A percentile compares a stretch with the other conserved stretches of the same genome.
Conservation (phyloP, 768 basidiomycete genomes). For the Lactarius psammicola region DNA sequence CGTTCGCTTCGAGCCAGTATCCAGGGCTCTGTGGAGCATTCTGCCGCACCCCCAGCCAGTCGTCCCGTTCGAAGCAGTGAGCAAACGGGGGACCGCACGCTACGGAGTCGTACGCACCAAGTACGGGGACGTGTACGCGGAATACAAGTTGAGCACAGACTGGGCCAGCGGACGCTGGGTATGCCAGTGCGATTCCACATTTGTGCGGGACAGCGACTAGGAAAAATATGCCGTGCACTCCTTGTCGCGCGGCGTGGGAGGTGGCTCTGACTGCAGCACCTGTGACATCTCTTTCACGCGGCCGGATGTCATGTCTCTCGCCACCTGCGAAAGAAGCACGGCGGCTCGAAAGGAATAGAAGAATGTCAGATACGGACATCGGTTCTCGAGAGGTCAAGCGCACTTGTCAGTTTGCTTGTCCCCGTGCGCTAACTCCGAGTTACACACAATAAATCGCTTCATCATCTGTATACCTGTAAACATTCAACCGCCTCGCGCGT, state of each 20-base stretch:
- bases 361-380: background rate
- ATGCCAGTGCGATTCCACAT: slow-evolving; percentile 16
- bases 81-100: slow-evolving; percentile 1
- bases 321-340: slow-evolving; percentile 19
- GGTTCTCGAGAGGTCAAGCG: background rate
- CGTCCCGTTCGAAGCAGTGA: background rate
- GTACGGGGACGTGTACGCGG: slow-evolving; percentile 6
- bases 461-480: background rate
- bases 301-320: too few relatives aligned
- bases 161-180: slow-evolving; percentile 4
- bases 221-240: slow-evolving; percentile 2
- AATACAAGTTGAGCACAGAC: background rate
- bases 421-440: background rate
- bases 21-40: background rate
- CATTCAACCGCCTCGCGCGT: background rate
- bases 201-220: slow-evolving; percentile 18
- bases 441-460: background rate
- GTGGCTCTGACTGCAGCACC: slow-evolving; percentile 10
- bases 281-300: slow-evolving; percentile 19
- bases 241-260: slow-evolving; percentile 10
- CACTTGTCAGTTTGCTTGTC: background rate
- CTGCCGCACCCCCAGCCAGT: background rate
- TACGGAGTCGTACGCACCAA: slow-evolving; percentile 14
- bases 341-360: background rate
- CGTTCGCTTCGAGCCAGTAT: background rate